Conservation (phyloP, 2,329 filamentous ascomycete genomes). For the Diaporthe ampelina region DNA sequence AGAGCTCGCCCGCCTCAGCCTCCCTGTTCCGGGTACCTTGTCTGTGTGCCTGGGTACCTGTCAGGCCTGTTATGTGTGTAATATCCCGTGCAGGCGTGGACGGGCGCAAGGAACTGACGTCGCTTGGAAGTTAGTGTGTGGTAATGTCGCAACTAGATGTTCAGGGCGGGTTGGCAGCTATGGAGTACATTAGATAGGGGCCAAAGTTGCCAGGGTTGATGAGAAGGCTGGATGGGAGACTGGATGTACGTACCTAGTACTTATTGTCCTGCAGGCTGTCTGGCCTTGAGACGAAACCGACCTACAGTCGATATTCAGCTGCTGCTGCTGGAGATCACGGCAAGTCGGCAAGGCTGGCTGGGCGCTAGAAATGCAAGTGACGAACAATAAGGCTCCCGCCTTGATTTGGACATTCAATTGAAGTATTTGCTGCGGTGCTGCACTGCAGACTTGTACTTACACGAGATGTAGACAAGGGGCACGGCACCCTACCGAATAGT, state of each 20-base stretch:
- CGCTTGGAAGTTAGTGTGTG: neutral
- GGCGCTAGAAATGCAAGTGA: neutral
- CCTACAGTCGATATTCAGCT: neutral
- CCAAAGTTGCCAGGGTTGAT: neutral
- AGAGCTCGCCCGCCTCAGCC: constrained; percentile 38
- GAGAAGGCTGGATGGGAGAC: neutral
- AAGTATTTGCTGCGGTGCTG: neutral
- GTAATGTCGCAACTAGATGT: neutral
- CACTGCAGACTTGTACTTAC: neutral
- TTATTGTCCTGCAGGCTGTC: neutral
- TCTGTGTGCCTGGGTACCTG: constrained; percentile 10
- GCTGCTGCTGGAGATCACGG: constrained; percentile 1
- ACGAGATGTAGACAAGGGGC: constrained; percentile 2
- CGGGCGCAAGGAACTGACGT: neutral
- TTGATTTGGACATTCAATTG: neutral
- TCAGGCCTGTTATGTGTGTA: neutral
- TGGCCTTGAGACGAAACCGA: neutral
- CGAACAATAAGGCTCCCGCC: neutral
- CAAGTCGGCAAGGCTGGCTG: constrained; percentile 18
- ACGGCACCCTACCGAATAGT: constrained; percentile 5
- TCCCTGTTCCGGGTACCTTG: constrained; percentile 26
- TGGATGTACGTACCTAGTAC: neutral
- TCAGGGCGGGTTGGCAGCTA: neutral
- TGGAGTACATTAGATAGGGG: neutral
- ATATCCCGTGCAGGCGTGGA: neutral